phyloP scores from a whole-genome alignment of 345 rosid genomes.

The Salix exigua region DNA sequence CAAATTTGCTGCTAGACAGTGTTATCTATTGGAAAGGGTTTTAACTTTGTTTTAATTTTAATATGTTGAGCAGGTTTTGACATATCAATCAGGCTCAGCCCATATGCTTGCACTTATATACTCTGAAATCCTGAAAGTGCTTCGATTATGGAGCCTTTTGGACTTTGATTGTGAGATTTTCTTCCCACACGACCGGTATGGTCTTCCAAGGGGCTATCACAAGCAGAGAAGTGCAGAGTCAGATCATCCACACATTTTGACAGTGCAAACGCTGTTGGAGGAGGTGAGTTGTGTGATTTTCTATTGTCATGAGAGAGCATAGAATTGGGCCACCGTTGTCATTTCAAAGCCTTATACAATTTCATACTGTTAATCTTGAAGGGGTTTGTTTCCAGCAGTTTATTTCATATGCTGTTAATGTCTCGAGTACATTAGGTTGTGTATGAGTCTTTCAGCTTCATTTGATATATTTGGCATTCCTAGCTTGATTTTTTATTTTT shows the following conservation, averaged over 20 bases:
- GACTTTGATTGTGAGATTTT: constrained; percentile 63
- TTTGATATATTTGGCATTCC: too few species aligned
- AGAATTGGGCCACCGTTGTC: too few species aligned
- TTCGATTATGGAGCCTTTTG: constrained; percentile 51
- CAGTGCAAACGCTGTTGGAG: constrained; percentile 41
- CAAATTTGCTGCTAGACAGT: neutral
- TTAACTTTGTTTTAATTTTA: too few species aligned
- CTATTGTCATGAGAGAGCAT: too few species aligned
- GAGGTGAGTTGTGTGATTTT: constrained; percentile 32
- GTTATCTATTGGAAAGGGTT: too few species aligned
- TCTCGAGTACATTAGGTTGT: neutral
- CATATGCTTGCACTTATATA: constrained; percentile 52
- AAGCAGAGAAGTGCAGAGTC: constrained; percentile 56
- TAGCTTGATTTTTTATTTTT: neutral
- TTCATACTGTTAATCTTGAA: neutral
- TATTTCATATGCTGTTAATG: too few species aligned
- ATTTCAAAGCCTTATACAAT: neutral
- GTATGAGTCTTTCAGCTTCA: neutral
- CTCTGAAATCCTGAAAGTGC: constrained; percentile 60
- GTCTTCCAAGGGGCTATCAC: constrained; percentile 58
- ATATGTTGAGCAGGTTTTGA: constrained; percentile 49
- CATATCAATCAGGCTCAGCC: constrained; percentile 60
- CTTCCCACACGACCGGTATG: constrained; percentile 46
- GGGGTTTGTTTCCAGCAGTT: too few species aligned
- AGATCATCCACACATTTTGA: constrained; percentile 53